phyloP scores from a whole-genome alignment of 2,329 filamentous ascomycete genomes.

The Hymenotorrendiella dingleyae region DNA sequence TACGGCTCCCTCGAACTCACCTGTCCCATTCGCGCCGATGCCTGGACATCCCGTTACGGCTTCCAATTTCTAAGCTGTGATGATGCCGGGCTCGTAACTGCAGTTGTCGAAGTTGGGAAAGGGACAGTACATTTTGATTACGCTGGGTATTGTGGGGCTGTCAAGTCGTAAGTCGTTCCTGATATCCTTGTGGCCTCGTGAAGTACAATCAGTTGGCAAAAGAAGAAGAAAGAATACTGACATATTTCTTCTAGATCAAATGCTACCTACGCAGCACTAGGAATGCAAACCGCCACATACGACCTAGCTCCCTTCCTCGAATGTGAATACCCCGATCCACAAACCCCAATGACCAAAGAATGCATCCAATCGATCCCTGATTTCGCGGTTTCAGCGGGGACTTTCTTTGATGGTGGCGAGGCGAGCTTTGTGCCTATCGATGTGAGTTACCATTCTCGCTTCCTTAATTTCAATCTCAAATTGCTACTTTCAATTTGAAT shows the following conservation, averaged over 20 bases:
- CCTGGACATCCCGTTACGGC: neutral
- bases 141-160: neutral
- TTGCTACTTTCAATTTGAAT: neutral
- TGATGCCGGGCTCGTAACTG: constrained; percentile 1
- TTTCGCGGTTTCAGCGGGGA: neutral
- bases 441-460: neutral
- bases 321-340: neutral
- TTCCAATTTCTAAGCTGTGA: neutral
- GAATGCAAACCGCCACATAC: neutral
- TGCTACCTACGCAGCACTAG: neutral
- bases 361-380: neutral
- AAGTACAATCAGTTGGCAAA: too few species aligned
- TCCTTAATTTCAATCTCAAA: neutral
- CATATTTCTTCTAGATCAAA: neutral
- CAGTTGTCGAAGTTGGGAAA: neutral
- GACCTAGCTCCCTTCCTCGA: neutral
- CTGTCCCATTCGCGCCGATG: neutral
- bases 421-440: neutral
- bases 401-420: neutral
- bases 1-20: neutral
- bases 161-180: neutral
- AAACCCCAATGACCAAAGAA: neutral
- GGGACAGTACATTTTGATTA: neutral
- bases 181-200: neutral
- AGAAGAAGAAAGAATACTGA: neutral